Evolutionary conservation across 164 flowering plant species (phyloP).

Genomic region (Vitis riparia): DNA sequence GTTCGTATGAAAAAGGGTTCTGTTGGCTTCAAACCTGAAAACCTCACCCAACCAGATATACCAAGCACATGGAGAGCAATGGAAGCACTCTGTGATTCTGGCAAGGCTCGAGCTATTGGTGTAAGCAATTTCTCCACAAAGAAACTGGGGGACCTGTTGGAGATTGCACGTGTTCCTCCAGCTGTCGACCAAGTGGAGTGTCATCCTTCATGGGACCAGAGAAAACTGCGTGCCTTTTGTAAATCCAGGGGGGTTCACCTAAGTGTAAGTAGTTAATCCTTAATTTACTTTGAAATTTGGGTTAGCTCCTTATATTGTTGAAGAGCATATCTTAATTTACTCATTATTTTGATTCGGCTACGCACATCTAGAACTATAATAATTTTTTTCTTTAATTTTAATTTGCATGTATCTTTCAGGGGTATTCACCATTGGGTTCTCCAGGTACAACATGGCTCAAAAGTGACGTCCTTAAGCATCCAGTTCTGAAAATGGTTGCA

Average conservation of each 20-base stretch:
- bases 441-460: conserved; percentile 54
- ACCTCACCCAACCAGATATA: conserved; percentile 42
- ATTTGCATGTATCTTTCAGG: conserved; percentile 37
- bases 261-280: conserved; percentile 45
- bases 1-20: conserved; percentile 50
- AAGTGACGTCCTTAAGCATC: conserved; percentile 57
- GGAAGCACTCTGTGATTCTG: conserved; percentile 75
- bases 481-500: conserved; percentile 46
- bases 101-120: conserved; percentile 81
- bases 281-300: background rate
- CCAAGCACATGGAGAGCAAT: conserved; percentile 82
- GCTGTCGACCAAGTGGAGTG: conserved; percentile 88
- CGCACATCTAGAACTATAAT: too few species aligned
- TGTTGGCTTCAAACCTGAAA: conserved; percentile 50
- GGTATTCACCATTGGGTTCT: conserved; percentile 83
- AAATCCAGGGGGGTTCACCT: conserved; percentile 69
- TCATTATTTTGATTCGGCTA: background rate
- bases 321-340: background rate
- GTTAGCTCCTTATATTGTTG: background rate
- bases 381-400: background rate
- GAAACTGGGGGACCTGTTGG: conserved; percentile 61
- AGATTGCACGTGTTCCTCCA: conserved; percentile 71
- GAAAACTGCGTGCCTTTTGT: conserved; percentile 54
- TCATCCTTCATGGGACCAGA: conserved; percentile 78
- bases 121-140: conserved; percentile 85